Evolutionary conservation across 495 filamentous ascomycete species (phyloP).

Genomic region (Filosporella fistucella): DNA sequence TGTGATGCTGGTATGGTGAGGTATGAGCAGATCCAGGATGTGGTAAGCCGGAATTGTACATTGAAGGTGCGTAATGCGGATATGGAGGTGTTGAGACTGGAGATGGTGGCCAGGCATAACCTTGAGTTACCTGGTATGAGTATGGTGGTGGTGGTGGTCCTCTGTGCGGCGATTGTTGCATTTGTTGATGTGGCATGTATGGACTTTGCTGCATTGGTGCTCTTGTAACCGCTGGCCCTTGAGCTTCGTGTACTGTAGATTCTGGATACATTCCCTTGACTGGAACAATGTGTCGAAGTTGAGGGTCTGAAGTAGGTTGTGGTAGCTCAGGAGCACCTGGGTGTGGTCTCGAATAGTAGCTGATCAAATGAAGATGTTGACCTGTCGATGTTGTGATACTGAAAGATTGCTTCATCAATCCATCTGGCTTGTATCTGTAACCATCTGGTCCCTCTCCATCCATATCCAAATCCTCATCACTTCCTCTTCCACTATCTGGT

Average conservation of each 20-base stretch:
- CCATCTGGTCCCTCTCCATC: constrained; percentile 89
- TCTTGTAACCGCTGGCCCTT: constrained; percentile 36
- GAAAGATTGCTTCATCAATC: constrained; percentile 98
- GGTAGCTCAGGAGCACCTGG: constrained; percentile 61
- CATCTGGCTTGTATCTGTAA: constrained; percentile 95
- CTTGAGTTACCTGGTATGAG: constrained; percentile 29
- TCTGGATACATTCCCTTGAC: constrained; percentile 94
- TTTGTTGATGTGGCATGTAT: constrained; percentile 41
- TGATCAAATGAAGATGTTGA: constrained; percentile 94
- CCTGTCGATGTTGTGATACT: constrained; percentile 90
- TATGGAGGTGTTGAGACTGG: constrained; percentile 42
- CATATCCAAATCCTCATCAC: constrained; percentile 71
- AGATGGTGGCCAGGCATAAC: constrained; percentile 64
- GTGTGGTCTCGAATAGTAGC: constrained; percentile 83
- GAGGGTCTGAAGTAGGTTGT: constrained; percentile 75
- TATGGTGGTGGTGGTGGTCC: constrained; percentile 32
- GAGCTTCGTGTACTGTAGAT: constrained; percentile 84
- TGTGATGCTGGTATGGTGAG: constrained; percentile 23
- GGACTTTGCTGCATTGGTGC: constrained; percentile 40
- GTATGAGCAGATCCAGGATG: constrained; percentile 17
- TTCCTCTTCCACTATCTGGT: constrained; percentile 71
- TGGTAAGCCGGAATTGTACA: constrained; percentile 20
- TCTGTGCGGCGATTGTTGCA: constrained; percentile 33
- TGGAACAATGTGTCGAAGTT: constrained; percentile 78
- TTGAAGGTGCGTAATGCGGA: constrained; percentile 15